Conservation (phyloP, 2,329 filamentous ascomycete genomes). For the Fusarium protoensiforme region DNA sequence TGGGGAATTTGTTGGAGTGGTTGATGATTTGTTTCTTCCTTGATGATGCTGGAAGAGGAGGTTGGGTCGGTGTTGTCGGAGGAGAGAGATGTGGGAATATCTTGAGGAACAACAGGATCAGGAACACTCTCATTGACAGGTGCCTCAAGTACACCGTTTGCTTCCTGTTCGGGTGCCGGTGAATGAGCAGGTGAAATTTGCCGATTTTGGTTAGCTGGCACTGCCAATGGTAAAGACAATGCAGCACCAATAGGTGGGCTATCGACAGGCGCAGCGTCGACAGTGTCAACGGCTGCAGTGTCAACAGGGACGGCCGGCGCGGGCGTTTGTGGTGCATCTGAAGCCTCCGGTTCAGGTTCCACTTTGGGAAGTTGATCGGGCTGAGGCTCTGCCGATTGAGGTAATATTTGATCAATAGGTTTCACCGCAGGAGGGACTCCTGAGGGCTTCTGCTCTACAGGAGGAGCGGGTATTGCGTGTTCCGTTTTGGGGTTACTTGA, state of each 20-base stretch:
- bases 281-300: not conserved
- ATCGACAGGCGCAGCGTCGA: not conserved
- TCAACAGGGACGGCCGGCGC: not conserved
- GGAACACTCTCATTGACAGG: slow-evolving; percentile 6
- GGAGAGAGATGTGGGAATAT: slow-evolving; percentile 9
- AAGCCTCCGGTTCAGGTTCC: slow-evolving; percentile 28
- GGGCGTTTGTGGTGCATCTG: slow-evolving; percentile 15
- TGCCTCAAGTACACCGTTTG: slow-evolving; percentile 15
- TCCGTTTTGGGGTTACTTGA: slow-evolving; percentile 4
- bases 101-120: slow-evolving; percentile 9
- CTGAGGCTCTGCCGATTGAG: slow-evolving; percentile 32
- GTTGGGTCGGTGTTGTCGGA: not conserved
- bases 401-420: slow-evolving; percentile 25
- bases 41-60: slow-evolving; percentile 7
- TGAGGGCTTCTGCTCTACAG: slow-evolving; percentile 8
- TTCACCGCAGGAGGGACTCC: slow-evolving; percentile 19
- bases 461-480: slow-evolving; percentile 6
- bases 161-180: slow-evolving; percentile 4
- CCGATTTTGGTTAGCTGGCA: slow-evolving; percentile 2
- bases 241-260: not conserved
- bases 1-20: not conserved
- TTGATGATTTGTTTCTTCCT: slow-evolving; percentile 22
- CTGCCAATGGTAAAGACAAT: not conserved
- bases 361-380: slow-evolving; percentile 29
- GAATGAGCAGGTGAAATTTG: slow-evolving; percentile 20